Base-by-base conservation (phyloP, 2,329 filamentous ascomycete species). In the Penicillium sp. region DNA sequence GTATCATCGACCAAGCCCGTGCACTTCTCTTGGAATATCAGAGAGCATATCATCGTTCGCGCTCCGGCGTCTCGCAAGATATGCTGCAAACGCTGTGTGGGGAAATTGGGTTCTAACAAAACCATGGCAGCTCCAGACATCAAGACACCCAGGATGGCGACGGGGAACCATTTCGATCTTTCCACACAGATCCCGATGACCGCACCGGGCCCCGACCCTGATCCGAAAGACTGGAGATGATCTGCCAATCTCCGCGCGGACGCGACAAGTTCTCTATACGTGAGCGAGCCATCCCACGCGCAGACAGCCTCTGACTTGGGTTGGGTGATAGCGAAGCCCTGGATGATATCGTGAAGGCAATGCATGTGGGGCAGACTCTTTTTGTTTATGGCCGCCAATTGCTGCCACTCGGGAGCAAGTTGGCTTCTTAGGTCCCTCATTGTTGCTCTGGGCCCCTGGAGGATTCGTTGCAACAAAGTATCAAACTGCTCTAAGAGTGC, bases 41-140 rank as follows among this genome's bases (percentile, higher is more conserved):
- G 15, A 19, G 56, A 58, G 39, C 45, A 49, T 29, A 58, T 31
- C 6, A 55, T 42, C 15, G 45, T 29, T 21, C 21, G 36, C 15
- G 56, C 56, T 9, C 42, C 39, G 4, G 48, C 25, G 13, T 55
- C 38, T n/a, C 49, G 19, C 38, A 54, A 36, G 15, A 58, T 50
- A 23, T 27, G 17, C n/a, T 36, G 44, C 21, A 58, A 45, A 17
- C 56, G 56, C 21, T 38, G 44, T 5, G 19, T 6, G 1, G 56
- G 56, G 31, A 55, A 51, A 17, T 36, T 27, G 1, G 56, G 53
- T 25, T 61, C 58, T 23, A 61, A 39, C n/a, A 55, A 36, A 35
- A 59, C 58, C 33, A 61, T 50, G 8, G 55, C 58, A 3, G 53
- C 58, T 13, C 55, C 58, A 5, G 58, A 54, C 47, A 53, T 53